A percentile compares a stretch with the other conserved stretches of the same genome.
Evolutionary conservation across 805 yeast species (phyloP).

Genomic region (Candida saitoana): DNA sequence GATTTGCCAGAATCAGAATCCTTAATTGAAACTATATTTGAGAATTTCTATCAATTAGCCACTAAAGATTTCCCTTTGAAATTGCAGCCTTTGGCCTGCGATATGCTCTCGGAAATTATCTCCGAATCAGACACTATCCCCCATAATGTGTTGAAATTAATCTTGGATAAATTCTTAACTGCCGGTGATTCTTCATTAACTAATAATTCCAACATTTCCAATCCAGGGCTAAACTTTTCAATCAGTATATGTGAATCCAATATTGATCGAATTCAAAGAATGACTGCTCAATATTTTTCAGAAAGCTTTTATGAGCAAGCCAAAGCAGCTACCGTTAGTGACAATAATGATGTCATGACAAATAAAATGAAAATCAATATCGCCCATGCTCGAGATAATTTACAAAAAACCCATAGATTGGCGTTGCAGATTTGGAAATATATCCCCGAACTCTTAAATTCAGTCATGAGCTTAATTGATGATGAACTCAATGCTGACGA

Average conservation of each 20-base stretch:
- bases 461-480: conserved; percentile 74
- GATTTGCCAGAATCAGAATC: conserved; percentile 64
- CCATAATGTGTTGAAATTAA: conserved; percentile 52
- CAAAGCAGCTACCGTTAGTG: conserved; percentile 17
- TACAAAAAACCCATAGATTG: conserved; percentile 60
- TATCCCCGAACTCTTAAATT: conserved; percentile 67
- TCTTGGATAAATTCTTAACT: conserved; percentile 58
- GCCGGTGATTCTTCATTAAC: conserved; percentile 4
- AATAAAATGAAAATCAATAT: conserved; percentile 13
- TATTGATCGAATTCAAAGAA: conserved; percentile 69
- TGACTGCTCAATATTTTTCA: conserved; percentile 73
- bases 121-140: conserved; percentile 69
- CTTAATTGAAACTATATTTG: conserved; percentile 54
- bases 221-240: conserved; percentile 64
- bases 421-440: conserved; percentile 69
- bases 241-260: conserved; percentile 65
- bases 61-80: conserved; percentile 42
- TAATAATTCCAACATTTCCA: conserved; percentile 27
- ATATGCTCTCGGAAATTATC: conserved; percentile 69
- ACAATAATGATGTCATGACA: conserved; percentile 5
- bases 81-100: conserved; percentile 60
- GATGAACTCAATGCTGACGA: conserved; percentile 76
- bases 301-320: conserved; percentile 61
- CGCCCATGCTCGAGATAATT: conserved; percentile 33
- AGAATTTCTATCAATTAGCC: conserved; percentile 54